Evolutionary conservation across 345 rosid species (phyloP), one percentile per base, ranked within the genome.

Genomic region (rapeseed (Brassica napus)): DNA sequence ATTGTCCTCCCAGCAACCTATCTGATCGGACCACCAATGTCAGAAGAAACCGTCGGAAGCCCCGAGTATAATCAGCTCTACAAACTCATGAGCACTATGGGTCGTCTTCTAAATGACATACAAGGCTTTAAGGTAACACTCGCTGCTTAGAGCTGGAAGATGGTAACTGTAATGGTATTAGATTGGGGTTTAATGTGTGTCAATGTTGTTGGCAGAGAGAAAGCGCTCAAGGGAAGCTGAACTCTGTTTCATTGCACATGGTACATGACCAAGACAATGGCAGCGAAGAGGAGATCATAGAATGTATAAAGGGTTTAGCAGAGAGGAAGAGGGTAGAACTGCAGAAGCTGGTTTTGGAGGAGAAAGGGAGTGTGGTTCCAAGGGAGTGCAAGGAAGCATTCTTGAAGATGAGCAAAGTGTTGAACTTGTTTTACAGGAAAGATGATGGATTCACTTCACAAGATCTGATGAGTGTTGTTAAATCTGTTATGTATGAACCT

Each of bases 61-160:
- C 16, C 57, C 0, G 89, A 90, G 79, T 80, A 79, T 24, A 76
- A 78, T 39, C 65, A 81, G 58, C 83, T 95, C 18, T 90, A 44
- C 68, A 72, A 83, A 83, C 83, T 85, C 26, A 81, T 90, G 86
- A 87, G 98, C 84, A 93, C 90, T 15, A 83, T 89, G 24, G 99
- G 97, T 62, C 97, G 98, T 71, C 92, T 93, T 32, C 90, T 91
- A 64, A 95, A 93, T 39, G 98, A 93, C 79, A 84, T 87, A 70
- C 88, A 85, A 61, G 75, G 91, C 75, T 90, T 89, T 69, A 79
- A 95, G 92, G 97, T 89, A 23, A 34, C 63, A 10, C 15, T 49
- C 63, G 60, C 5, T 37, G 54, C 61, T 64, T 11, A 61, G 65
- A 47, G 70, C 18, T 39, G 10, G 28, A 58, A 26, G 73, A 75